Evolutionary conservation across 768 basidiomycete species (phyloP), one percentile per base, ranked within the genome.

Genomic region (Tylopilus rubrobrunneus): DNA sequence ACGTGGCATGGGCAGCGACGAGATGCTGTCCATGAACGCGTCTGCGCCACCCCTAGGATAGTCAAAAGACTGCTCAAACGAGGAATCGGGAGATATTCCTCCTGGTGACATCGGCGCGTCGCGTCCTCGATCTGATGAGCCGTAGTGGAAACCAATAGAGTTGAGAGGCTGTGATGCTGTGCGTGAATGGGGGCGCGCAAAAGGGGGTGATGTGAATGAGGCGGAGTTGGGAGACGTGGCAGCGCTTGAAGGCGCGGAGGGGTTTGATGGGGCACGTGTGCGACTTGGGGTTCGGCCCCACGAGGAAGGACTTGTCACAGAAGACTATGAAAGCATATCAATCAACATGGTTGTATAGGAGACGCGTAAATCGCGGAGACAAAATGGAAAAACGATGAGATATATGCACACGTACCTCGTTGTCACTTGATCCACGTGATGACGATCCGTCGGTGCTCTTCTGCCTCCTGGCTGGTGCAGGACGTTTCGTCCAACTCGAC

Each of bases 401-500:
- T 10, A 7, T 5, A 46, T 33, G 49, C 37, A 59, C 14, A 59
- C 79, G 48, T 41, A 89, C 89, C 76, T 92, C 90, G 3, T 84
- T 83, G 59, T 92, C 90, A 61, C 89, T 91, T 45, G 67, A 57
- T 8, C 72, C 67, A 25, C 71, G 74, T 40, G 67, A 69, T 41
- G 74, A 68, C 28, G 77, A 73, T 55, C 77, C 85, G 10, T 86
- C 87, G 59, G 88, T 81, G 56, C 89, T 91, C 71, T 79, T 87
- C 49, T 88, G 74, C 50, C 90, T 76, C 44, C 77, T 71, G 7
- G 85, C 84, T 14, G 88, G 87, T 15, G 75, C 72, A 5, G 87
- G 87, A 4, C 86, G 80, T 56, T 82, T 85, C 28, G 79, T 64
- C 86, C 89, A 91, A 60, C 86, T 90, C 3, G 89, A 89, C 1